These are phyloP conservation scores for Cercospora zeina DNA, from an alignment of 2,329 filamentous ascomycete genomes.

Conservation along the genomic window DNA sequence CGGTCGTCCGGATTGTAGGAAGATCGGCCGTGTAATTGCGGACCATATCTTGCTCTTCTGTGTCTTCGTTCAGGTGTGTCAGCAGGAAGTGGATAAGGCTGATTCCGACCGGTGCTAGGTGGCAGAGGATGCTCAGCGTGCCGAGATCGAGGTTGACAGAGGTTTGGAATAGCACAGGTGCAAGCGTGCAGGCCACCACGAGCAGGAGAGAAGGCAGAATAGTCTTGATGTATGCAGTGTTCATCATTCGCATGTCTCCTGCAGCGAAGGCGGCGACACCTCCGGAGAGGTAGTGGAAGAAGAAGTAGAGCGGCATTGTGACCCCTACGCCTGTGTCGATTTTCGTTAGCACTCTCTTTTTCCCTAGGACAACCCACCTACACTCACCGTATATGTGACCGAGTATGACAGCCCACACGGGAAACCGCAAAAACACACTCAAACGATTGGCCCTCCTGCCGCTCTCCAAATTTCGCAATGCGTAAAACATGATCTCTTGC, in stretches of 20 bases:
- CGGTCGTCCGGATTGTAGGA: slow-evolving; percentile 14
- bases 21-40: slow-evolving; percentile 24
- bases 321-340: slow-evolving; percentile 31
- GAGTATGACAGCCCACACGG: slow-evolving; percentile 31
- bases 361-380: background rate
- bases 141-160: background rate
- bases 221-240: slow-evolving; percentile 34
- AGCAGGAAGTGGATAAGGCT: slow-evolving; percentile 28
- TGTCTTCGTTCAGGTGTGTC: slow-evolving; percentile 31
- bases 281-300: slow-evolving; percentile 42
- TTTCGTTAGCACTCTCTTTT: background rate
- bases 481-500: slow-evolving; percentile 1
- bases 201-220: slow-evolving; percentile 32
- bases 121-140: slow-evolving; percentile 6
- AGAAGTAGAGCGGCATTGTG: slow-evolving; percentile 43
- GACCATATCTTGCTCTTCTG: slow-evolving; percentile 25
- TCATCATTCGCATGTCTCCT: slow-evolving; percentile 40
- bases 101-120: slow-evolving; percentile 28
- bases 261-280: slow-evolving; percentile 41
- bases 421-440: slow-evolving; percentile 11
- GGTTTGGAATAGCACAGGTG: background rate
- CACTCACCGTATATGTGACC: slow-evolving; percentile 35
- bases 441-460: slow-evolving; percentile 7
- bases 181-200: background rate
- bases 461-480: background rate